Evolutionary conservation across 768 basidiomycete species (phyloP).

Genomic region (Glaciozyma antarctica): DNA sequence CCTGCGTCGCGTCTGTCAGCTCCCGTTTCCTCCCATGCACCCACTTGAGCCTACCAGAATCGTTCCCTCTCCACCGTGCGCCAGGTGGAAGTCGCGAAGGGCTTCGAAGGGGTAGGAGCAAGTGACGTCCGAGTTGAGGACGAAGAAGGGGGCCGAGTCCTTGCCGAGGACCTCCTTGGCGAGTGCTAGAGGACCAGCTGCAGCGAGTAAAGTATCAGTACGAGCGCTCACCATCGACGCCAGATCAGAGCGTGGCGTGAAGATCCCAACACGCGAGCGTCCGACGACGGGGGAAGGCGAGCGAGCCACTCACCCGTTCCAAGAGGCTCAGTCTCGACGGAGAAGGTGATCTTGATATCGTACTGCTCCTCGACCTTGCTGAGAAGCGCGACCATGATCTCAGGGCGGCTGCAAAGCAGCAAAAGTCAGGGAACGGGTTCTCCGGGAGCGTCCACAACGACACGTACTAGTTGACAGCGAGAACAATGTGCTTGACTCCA

Average conservation of each 20-base stretch:
- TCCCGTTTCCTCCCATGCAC: background rate
- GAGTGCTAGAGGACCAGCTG: conserved; percentile 46
- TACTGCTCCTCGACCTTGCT: conserved; percentile 45
- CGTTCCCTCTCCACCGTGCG: conserved; percentile 45
- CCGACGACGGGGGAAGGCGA: background rate
- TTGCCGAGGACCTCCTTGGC: conserved; percentile 45
- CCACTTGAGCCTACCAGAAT: conserved; percentile 40
- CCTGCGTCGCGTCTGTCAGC: conserved; percentile 20
- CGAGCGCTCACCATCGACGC: background rate
- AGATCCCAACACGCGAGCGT: background rate
- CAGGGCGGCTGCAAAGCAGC: conserved; percentile 39
- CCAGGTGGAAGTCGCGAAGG: conserved; percentile 46
- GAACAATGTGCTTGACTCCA: conserved; percentile 46
- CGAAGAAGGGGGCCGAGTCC: conserved; percentile 48
- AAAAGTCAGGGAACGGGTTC: conserved; percentile 19
- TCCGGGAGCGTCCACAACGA: background rate
- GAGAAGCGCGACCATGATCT: conserved; percentile 46
- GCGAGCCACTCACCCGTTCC: conserved; percentile 41
- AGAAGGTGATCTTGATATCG: conserved; percentile 45
- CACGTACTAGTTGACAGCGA: conserved; percentile 43
- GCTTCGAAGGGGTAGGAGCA: conserved; percentile 46
- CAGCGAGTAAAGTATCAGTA: background rate
- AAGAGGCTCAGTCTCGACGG: conserved; percentile 46
- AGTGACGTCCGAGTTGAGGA: conserved; percentile 47
- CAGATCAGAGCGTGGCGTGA: background rate